phyloP scores from a whole-genome alignment of 2,329 filamentous ascomycete species.

The Trichoderma simmonsii region DNA sequence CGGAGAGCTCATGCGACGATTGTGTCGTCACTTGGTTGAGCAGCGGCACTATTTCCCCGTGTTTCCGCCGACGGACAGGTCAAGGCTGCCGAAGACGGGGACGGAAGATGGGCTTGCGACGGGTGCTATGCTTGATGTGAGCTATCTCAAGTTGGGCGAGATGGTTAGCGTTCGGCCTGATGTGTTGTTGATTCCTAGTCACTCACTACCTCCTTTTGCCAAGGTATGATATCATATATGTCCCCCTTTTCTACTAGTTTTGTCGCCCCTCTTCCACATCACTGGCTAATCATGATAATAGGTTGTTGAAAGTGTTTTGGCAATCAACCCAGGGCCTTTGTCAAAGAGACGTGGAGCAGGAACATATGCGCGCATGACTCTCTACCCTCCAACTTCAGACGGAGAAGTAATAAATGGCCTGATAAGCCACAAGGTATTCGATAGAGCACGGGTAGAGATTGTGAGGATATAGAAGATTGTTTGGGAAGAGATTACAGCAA shows the following conservation, averaged over 20 bases:
- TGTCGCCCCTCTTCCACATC: neutral
- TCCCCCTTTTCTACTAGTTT: neutral
- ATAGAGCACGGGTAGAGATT: constrained; percentile 83
- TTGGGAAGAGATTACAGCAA: neutral
- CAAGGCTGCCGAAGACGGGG: constrained; percentile 63
- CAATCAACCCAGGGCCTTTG: constrained; percentile 85
- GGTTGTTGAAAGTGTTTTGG: constrained; percentile 86
- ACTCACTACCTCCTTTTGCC: constrained; percentile 75
- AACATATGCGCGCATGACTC: constrained; percentile 76
- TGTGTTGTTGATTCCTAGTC: constrained; percentile 75
- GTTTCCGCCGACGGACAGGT: constrained; percentile 74
- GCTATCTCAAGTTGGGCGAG: constrained; percentile 84
- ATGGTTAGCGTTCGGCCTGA: constrained; percentile 86
- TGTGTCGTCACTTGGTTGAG: constrained; percentile 76
- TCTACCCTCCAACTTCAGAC: constrained; percentile 63
- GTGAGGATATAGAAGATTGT: constrained; percentile 59
- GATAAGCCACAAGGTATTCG: constrained; percentile 72
- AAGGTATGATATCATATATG: constrained; percentile 60
- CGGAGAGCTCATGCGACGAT: constrained; percentile 63
- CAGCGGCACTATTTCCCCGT: constrained; percentile 89
- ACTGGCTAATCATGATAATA: constrained; percentile 36
- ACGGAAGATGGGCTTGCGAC: constrained; percentile 58
- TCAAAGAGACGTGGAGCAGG: constrained; percentile 83
- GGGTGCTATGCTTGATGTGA: constrained; percentile 76
- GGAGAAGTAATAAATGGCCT: constrained; percentile 56